A percentile compares a stretch with the other conserved stretches of the same genome.
These are phyloP conservation scores for Coniochaeta sp. DNA, from an alignment of 2,329 filamentous ascomycete genomes.

Conservation along the genomic window DNA sequence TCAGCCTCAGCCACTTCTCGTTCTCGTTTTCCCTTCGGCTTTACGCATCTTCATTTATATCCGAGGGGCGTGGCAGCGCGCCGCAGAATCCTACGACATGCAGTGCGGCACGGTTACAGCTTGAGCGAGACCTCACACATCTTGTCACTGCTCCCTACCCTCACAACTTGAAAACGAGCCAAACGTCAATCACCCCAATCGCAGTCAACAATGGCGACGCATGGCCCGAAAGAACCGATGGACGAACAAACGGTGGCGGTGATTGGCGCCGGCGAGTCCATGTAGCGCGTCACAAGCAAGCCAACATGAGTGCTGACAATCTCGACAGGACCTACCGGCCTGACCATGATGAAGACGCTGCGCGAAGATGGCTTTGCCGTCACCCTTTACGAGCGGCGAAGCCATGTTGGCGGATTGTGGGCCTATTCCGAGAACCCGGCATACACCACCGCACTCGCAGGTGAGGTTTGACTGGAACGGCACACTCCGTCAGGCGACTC, in stretches of 20 bases:
- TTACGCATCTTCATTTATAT: no score
- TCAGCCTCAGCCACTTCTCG: no score
- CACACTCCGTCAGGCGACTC: background rate
- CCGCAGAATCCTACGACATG: no score
- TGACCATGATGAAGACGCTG: slow-evolving; percentile 30
- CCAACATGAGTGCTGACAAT: background rate
- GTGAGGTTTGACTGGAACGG: slow-evolving; percentile 11
- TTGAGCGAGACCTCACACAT: no score
- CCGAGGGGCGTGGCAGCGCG: no score
- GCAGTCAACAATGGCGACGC: background rate
- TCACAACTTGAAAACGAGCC: no score
- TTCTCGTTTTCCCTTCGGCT: no score
- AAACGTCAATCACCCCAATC: background rate
- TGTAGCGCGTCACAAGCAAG: background rate
- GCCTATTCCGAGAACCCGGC: slow-evolving; percentile 28
- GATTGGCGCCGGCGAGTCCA: slow-evolving; percentile 5
- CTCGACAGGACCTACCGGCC: slow-evolving; percentile 18
- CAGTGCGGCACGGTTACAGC: no score
- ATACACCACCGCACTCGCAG: slow-evolving; percentile 25
- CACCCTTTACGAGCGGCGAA: slow-evolving; percentile 29
- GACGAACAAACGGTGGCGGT: slow-evolving; percentile 2
- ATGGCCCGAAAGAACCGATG: background rate
- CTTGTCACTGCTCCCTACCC: no score
- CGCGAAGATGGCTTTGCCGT: slow-evolving; percentile 36
- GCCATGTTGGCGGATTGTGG: slow-evolving; percentile 35